Evolutionary conservation across 139 green algal genomes (phyloP), one percentile per base, ranked within the genome.

Genomic region (Tetradesmus obliquus): DNA sequence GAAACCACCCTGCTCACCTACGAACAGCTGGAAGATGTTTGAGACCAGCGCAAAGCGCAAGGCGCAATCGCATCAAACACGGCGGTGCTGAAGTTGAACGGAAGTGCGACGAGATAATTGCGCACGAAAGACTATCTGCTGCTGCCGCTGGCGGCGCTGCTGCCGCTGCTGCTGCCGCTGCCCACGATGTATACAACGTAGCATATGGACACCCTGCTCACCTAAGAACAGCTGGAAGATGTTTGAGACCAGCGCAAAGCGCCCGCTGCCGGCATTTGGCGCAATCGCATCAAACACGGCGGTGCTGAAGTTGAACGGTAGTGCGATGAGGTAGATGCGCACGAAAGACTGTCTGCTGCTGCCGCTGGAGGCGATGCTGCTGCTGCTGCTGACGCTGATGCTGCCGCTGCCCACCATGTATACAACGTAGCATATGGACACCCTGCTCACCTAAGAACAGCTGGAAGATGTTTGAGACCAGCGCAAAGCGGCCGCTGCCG

Each of bases 31-130:
- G 45, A 89, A 89, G 6, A 81, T 32, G 51, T 82, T 89, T 12
- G 60, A 58, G 3, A 89, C 60, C 5, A 58, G 3, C 10, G 60
- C 85, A 3, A 89, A 58, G n/a, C 85, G 24, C 8, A 3, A 13
- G 84, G 84, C 8, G 84, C 84, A 12, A 89, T 55, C 1, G 62
- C 85, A 13, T 89, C 60, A 82, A 89, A 89, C 32, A 89, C 85
- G 22, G 3, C 5, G 4, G 57, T 79, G 55, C 22, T 57, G 84
- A 88, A n/a, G 19, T 81, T 71, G 60, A 71, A 71, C 8, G 60
- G 60, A 8, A 71, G 60, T 71, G 60, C 60, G 60, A 71, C 10
- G 8, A 19, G 60, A 10, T 81, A 32, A 7, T 51, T 81, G 72
- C 19, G 20, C 72, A 81, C 15, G 13, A 10, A 7, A 51, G 72